Evolutionary conservation across 2,329 filamentous ascomycete species (phyloP).

Genomic region (Tolypocladium ovalisporum): DNA sequence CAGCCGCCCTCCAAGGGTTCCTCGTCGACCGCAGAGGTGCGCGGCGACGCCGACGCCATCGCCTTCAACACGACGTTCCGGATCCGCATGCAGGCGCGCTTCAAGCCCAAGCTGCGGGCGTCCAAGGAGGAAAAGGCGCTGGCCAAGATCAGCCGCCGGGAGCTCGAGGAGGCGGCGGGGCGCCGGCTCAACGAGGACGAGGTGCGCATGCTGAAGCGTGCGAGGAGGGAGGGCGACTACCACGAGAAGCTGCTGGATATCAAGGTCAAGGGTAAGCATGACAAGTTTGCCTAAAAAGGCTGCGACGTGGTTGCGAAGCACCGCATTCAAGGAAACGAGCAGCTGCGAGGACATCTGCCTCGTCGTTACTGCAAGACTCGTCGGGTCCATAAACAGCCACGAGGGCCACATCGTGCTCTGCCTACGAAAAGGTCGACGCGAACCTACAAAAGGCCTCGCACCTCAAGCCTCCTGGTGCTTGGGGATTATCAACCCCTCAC

Average conservation of each 20-base stretch:
- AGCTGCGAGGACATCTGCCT: background rate
- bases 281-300: constrained; percentile 51
- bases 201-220: constrained; percentile 70
- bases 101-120: constrained; percentile 74
- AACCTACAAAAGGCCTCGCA: background rate
- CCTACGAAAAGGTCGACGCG: background rate
- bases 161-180: constrained; percentile 74
- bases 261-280: constrained; percentile 86
- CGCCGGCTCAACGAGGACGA: constrained; percentile 73
- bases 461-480: background rate
- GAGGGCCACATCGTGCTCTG: background rate
- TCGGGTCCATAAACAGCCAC: background rate
- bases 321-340: background rate
- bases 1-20: constrained; percentile 27
- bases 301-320: background rate
- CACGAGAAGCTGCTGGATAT: constrained; percentile 78
- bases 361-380: background rate
- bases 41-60: constrained; percentile 62
- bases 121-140: constrained; percentile 73
- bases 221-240: constrained; percentile 77
- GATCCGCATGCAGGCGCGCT: constrained; percentile 88
- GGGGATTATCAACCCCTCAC: background rate
- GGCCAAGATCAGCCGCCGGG: constrained; percentile 76
- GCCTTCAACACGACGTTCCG: constrained; percentile 62
- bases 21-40: constrained; percentile 45